Percentiles rank a stretch among this genome's conserved stretches.
phyloP scores from a whole-genome alignment of 2,329 filamentous ascomycete genomes.

The Fusarium beomiforme region DNA sequence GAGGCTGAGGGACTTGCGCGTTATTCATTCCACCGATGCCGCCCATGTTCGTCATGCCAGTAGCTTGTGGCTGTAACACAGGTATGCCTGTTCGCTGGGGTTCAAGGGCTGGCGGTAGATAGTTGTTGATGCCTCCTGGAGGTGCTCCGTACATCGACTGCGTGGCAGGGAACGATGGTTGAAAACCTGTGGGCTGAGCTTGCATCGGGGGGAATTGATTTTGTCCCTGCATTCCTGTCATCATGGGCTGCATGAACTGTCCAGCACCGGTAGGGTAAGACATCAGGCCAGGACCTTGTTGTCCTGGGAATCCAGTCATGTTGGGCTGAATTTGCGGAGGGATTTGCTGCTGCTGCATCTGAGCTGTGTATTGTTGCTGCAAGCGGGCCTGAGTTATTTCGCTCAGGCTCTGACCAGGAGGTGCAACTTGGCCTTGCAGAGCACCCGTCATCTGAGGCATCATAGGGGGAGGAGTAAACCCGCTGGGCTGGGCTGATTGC shows the following conservation, averaged over 20 bases:
- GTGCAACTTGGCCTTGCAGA: conserved; percentile 70
- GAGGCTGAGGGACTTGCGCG: conserved; percentile 55
- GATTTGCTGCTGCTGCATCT: conserved; percentile 54
- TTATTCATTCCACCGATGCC: conserved; percentile 60
- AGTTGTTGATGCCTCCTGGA: conserved; percentile 63
- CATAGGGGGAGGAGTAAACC: conserved; percentile 78
- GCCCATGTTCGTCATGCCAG: conserved; percentile 42
- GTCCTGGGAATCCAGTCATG: conserved; percentile 49
- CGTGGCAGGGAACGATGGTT: conserved; percentile 55
- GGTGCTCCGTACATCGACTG: conserved; percentile 58
- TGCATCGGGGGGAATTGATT: conserved; percentile 61
- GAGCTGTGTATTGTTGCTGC: conserved; percentile 67
- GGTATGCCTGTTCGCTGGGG: conserved; percentile 67
- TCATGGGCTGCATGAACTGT: conserved; percentile 60
- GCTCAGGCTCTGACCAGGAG: conserved; percentile 79
- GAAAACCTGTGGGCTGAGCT: conserved; percentile 73
- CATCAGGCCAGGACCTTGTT: conserved; percentile 51
- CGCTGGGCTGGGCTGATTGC: conserved; percentile 78
- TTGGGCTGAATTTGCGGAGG: conserved; percentile 53
- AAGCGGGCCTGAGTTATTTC: conserved; percentile 75
- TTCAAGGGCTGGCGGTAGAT: conserved; percentile 68
- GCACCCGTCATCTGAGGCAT: conserved; percentile 86
- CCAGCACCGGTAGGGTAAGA: conserved; percentile 49
- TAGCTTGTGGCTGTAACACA: conserved; percentile 59
- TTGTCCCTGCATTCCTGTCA: conserved; percentile 55